Percentiles rank a stretch among this genome's conserved stretches.
Evolutionary conservation across 441 rosid genomes (phyloP).

Genomic region (Pelargonium fulgidum): DNA sequence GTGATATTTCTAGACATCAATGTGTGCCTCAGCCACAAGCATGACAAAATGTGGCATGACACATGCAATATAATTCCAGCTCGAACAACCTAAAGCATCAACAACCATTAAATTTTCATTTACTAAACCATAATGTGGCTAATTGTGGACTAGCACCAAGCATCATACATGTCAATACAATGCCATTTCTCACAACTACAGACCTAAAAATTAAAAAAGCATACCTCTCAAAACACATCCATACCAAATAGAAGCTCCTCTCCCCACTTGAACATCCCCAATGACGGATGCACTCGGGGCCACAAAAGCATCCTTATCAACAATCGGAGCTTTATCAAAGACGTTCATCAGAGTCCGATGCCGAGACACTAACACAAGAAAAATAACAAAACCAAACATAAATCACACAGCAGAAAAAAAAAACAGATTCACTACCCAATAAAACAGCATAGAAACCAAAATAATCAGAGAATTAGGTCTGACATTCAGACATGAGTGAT

Average conservation of each 20-base stretch:
- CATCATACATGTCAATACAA: too few relatives aligned
- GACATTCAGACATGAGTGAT: background rate
- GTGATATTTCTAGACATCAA: conserved; percentile 2
- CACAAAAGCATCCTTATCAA: conserved; percentile 75
- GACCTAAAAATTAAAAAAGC: background rate
- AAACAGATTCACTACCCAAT: background rate
- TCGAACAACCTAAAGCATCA: too few relatives aligned
- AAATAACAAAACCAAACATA: background rate
- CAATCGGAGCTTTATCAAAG: conserved; percentile 72
- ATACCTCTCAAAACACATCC: conserved; percentile 95
- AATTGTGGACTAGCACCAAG: too few relatives aligned
- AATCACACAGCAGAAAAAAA: conserved; percentile 14
- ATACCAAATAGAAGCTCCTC: conserved; percentile 88
- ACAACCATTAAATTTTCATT: too few relatives aligned
- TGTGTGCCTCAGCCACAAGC: background rate
- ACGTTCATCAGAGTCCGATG: conserved; percentile 88
- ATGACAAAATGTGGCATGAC: background rate
- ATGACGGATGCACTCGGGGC: conserved; percentile 86
- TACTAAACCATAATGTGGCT: too few relatives aligned
- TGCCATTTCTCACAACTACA: too few relatives aligned
- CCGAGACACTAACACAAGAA: conserved; percentile 57
- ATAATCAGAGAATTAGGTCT: background rate
- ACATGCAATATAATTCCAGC: too few relatives aligned
- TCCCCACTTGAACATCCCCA: conserved; percentile 81
- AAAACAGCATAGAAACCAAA: conserved; percentile 6